Conservation (phyloP, 805 yeast species). For the Phaffomyces thermotolerans region DNA sequence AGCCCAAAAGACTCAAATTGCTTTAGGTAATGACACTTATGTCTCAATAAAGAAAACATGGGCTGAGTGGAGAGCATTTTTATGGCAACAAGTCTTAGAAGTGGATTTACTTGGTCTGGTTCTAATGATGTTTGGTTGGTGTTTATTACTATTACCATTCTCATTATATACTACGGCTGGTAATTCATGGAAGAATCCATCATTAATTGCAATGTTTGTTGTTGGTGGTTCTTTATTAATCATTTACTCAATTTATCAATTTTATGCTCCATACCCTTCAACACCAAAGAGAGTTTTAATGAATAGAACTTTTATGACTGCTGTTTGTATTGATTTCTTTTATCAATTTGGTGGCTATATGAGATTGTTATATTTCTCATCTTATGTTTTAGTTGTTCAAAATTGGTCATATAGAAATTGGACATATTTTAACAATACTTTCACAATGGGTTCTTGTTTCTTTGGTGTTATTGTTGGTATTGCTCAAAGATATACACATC, state of each 20-base stretch:
- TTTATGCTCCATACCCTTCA: conserved; percentile 28
- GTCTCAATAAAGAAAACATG: background rate
- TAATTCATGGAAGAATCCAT: conserved; percentile 28
- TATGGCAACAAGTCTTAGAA: background rate
- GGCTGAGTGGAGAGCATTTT: background rate
- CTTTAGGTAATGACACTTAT: conserved; percentile 20
- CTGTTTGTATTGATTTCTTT: conserved; percentile 26
- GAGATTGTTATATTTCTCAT: conserved; percentile 24
- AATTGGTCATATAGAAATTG: conserved; percentile 26
- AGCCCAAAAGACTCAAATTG: no score
- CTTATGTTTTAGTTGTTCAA: conserved; percentile 26
- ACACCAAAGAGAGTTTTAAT: conserved; percentile 28
- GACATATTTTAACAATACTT: conserved; percentile 29
- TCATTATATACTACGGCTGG: conserved; percentile 27
- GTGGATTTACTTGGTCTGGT: conserved; percentile 31
- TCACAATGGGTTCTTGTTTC: conserved; percentile 29
- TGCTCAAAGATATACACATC: conserved; percentile 25
- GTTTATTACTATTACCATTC: conserved; percentile 31
- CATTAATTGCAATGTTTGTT: conserved; percentile 35
- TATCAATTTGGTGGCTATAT: conserved; percentile 23
- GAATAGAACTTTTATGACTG: conserved; percentile 29
- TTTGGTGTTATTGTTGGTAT: conserved; percentile 31
- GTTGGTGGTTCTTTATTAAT: conserved; percentile 31
- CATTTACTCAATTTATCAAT: conserved; percentile 28
- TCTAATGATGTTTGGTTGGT: conserved; percentile 29